Evolutionary conservation across 345 rosid genomes (phyloP).

Genomic region (Eutrema yunnanense): DNA sequence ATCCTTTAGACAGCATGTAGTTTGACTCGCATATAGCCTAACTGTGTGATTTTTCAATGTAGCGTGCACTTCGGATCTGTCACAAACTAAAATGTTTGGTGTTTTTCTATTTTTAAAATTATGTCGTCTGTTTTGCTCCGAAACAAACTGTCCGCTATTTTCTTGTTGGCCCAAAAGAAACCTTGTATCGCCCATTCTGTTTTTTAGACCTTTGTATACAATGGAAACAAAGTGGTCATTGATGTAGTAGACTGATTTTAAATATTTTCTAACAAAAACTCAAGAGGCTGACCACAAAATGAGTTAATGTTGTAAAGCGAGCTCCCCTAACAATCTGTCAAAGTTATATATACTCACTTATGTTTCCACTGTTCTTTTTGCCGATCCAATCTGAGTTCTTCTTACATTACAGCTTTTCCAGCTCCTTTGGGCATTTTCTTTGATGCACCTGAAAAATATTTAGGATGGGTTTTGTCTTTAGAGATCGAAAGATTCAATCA

Average conservation of each 20-base stretch:
- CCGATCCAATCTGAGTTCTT: neutral
- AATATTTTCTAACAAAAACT: neutral
- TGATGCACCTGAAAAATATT: constrained; percentile 46
- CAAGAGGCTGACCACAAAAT: constrained; percentile 7
- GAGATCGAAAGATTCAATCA: neutral
- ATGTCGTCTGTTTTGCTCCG: too few relatives aligned
- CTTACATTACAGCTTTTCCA: constrained; percentile 30
- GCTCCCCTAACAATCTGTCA: constrained; percentile 14
- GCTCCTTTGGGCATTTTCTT: constrained; percentile 84
- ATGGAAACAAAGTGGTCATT: neutral
- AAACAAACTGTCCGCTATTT: too few relatives aligned
- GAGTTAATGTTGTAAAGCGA: neutral
- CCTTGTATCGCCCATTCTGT: too few relatives aligned
- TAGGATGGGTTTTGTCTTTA: constrained; percentile 10
- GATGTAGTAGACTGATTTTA: neutral
- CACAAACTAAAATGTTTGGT: too few relatives aligned
- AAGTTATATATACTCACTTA: constrained; percentile 7
- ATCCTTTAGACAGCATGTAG: too few relatives aligned
- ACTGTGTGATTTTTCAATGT: too few relatives aligned
- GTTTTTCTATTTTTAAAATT: too few relatives aligned
- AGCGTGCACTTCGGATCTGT: too few relatives aligned
- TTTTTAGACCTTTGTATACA: too few relatives aligned
- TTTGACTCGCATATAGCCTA: too few relatives aligned
- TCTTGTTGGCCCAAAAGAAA: too few relatives aligned
- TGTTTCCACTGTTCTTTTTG: neutral